These are phyloP conservation scores for Thraustochytrium striatum DNA, from an alignment of 352 stramenopile genomes.

Conservation along the genomic window DNA sequence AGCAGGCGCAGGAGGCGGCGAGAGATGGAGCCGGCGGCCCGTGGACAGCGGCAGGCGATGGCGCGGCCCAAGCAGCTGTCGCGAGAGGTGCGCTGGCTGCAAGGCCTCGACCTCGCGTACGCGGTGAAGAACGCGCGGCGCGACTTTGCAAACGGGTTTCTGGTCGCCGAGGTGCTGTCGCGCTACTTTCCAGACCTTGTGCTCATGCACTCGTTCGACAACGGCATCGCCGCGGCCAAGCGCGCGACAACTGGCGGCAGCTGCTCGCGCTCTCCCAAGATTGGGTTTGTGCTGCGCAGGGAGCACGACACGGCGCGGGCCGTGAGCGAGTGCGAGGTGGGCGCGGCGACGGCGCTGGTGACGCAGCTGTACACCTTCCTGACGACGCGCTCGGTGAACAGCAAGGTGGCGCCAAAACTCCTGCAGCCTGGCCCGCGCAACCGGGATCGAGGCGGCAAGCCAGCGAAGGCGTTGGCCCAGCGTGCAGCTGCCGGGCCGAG, in stretches of 20 bases:
- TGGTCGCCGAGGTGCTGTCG: conserved; percentile 77
- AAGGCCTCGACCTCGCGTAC: conserved; percentile 77
- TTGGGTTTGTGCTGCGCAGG: conserved; percentile 25
- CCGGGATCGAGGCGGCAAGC: not conserved
- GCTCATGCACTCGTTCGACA: conserved; percentile 80
- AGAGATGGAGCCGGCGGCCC: no score
- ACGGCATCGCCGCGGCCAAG: conserved; percentile 72
- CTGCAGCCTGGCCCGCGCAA: not conserved
- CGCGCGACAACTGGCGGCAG: conserved; percentile 81
- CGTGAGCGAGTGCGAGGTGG: not conserved
- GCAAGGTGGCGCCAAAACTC: not conserved
- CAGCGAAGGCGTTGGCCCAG: not conserved
- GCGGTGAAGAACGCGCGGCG: conserved; percentile 82
- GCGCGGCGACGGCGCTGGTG: not conserved
- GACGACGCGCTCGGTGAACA: conserved; percentile 5
- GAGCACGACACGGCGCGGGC: not conserved
- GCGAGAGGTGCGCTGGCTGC: conserved; percentile 76
- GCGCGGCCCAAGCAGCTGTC: conserved; percentile 25
- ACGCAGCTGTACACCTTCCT: conserved; percentile 29
- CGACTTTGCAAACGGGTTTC: conserved; percentile 79
- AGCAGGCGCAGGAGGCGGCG: no score
- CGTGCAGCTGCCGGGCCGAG: not conserved
- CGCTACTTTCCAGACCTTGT: conserved; percentile 80
- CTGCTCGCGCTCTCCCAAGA: conserved; percentile 60
- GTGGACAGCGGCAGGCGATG: no score